A percentile compares a stretch with the other conserved stretches of the same genome.
Evolutionary conservation across 352 stramenopile genomes (phyloP).

Genomic region (Pythium coloratum): DNA sequence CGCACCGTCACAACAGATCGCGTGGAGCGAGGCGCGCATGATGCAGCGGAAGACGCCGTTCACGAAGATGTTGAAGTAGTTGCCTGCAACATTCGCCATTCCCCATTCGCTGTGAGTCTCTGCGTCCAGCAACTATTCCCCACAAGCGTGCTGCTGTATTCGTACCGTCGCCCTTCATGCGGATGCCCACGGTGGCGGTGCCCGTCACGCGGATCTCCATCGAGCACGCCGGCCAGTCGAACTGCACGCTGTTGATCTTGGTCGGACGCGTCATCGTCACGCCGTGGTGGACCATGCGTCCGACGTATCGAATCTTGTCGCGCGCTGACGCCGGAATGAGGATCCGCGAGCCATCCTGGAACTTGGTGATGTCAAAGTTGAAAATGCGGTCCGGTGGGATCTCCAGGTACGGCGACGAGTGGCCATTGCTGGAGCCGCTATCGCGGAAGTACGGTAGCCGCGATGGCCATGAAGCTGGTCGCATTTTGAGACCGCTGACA

Average conservation of each 20-base stretch:
- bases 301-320: constrained; percentile 77
- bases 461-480: constrained; percentile 28
- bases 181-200: constrained; percentile 67
- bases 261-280: constrained; percentile 54
- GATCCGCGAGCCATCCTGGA: constrained; percentile 67
- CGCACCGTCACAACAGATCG: constrained; percentile 78
- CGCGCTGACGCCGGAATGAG: constrained; percentile 67
- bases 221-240: constrained; percentile 76
- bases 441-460: constrained; percentile 18
- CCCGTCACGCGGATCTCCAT: constrained; percentile 64
- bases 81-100: constrained; percentile 41
- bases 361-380: constrained; percentile 79
- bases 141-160: neutral
- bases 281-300: constrained; percentile 74
- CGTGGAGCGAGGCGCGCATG: constrained; percentile 69
- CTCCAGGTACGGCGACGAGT: constrained; percentile 3
- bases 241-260: constrained; percentile 88
- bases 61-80: constrained; percentile 90
- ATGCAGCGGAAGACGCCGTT: constrained; percentile 73
- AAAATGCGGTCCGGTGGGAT: constrained; percentile 45
- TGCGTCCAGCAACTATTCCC: neutral
- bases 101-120: neutral
- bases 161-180: constrained; percentile 82
- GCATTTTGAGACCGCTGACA: constrained; percentile 14
- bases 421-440: constrained; percentile 10